These are phyloP conservation scores for Endoconidiophora polonica DNA, from an alignment of 2,329 filamentous ascomycete genomes.

Conservation along the genomic window DNA sequence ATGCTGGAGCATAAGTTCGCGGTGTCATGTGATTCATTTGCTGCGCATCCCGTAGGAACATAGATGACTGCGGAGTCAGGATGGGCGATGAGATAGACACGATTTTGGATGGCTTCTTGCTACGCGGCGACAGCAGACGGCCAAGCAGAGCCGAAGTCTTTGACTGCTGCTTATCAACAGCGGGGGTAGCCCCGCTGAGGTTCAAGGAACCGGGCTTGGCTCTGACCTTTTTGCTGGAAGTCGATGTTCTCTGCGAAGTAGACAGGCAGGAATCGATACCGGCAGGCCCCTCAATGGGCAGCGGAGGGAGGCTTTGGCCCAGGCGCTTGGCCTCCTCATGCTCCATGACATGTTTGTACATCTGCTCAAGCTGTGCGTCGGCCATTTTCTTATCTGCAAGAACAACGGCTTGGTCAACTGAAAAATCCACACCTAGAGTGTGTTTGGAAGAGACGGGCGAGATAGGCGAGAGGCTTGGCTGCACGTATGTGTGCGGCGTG, in stretches of 20 bases:
- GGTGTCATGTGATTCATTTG: conserved; percentile 43
- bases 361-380: conserved; percentile 69
- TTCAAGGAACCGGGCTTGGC: conserved; percentile 35
- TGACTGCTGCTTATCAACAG: conserved; percentile 33
- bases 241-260: background rate
- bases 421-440: conserved; percentile 45
- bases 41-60: conserved; percentile 38
- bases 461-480: conserved; percentile 22
- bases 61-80: conserved; percentile 44
- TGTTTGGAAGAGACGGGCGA: conserved; percentile 26
- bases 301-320: conserved; percentile 23
- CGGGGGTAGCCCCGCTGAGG: conserved; percentile 24
- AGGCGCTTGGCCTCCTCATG: conserved; percentile 56
- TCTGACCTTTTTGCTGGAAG: conserved; percentile 26
- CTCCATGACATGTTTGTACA: conserved; percentile 86
- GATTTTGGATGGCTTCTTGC: conserved; percentile 27
- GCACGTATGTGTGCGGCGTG: conserved; percentile 15
- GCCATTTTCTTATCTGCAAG: conserved; percentile 57
- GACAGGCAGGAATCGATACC: background rate
- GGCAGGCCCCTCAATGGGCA: conserved; percentile 5
- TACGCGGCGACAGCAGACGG: conserved; percentile 42
- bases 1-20: conserved; percentile 38
- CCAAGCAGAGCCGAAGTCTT: conserved; percentile 38
- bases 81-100: conserved; percentile 49
- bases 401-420: conserved; percentile 63